Base-by-base conservation (phyloP, 1,139 yeast species). In the Suhomyces yuchorum region DNA sequence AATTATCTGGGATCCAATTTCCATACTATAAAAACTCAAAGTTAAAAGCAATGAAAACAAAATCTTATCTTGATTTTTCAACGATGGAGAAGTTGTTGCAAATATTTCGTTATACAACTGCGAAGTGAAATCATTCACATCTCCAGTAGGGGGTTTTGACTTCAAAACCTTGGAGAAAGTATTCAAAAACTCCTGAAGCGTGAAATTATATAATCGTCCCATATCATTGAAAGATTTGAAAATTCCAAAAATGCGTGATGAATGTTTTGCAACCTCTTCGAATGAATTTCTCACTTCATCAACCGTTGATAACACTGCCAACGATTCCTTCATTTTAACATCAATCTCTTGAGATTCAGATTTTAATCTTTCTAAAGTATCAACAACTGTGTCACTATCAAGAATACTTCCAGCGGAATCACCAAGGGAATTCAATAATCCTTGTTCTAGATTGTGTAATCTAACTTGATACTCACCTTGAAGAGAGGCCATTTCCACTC, bases 301-400 rank as follows among this genome's bases (percentile, higher is more conserved):
- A 12, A 88, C 81, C 2, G 77, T 72, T 2, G 59, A 62, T 75
- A 87, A 77, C 5, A 87, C 79, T 4, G 63, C 63, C 3, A 73
- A 72, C 0, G 91, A 78, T 49, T 84, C 85, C 3, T 57, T 57
- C 49, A 87, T 74, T 59, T 85, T 85, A 3, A 53, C 52, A 44
- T 79, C 79, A 15, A 89, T 75, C 11, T 77, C 77, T 1, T 58
- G 60, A 0, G 96, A 75, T 54, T 90, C 93, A 1, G 62, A 56
- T 60, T 92, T 92, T 46, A 92, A 68, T 1, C 60, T 63, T 57
- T 87, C 95, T 46, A 92, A 69, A 1, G 86, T 80, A 7, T 73
- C 69, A 20, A 88, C 65, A 3, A 91, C 69, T 0, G 66, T 71
- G 47, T 84, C 84, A 61, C 86, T 83, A 12, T 90, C 96, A 40